These are phyloP conservation scores for Antarctomyces pellizariae DNA, from an alignment of 495 filamentous ascomycete genomes.

Conservation along the genomic window DNA sequence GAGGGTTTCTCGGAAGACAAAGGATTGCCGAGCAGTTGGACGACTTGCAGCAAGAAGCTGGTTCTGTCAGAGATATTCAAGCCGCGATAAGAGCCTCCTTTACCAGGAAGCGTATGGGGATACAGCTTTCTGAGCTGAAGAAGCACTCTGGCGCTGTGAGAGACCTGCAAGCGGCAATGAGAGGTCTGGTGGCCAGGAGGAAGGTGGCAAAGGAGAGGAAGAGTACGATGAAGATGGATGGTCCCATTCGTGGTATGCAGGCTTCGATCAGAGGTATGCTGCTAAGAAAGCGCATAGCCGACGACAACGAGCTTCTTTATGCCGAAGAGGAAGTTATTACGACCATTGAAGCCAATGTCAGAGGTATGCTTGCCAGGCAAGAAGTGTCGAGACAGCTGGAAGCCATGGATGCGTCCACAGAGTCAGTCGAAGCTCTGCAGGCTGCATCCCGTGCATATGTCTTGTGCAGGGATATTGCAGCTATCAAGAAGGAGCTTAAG, in stretches of 20 bases:
- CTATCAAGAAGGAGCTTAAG: conserved; percentile 17
- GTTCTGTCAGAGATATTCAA: conserved; percentile 34
- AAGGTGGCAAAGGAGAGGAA: conserved; percentile 26
- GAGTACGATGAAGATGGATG: conserved; percentile 23
- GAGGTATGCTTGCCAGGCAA: conserved; percentile 23
- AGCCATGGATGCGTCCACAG: conserved; percentile 10
- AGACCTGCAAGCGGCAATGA: conserved; percentile 48
- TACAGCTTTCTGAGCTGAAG: no score
- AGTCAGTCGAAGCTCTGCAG: conserved; percentile 17
- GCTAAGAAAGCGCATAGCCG: conserved; percentile 12
- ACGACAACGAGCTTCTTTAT: conserved; percentile 16
- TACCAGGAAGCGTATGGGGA: no score
- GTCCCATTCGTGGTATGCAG: conserved; percentile 34
- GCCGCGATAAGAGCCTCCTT: conserved; percentile 44
- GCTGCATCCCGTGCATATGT: conserved; percentile 27
- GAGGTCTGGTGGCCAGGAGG: conserved; percentile 31
- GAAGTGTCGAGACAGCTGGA: conserved; percentile 16
- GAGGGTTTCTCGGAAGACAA: conserved; percentile 31
- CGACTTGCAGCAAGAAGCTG: conserved; percentile 22
- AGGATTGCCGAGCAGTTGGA: conserved; percentile 26
- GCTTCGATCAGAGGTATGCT: conserved; percentile 40
- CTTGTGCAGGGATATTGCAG: conserved; percentile 18
- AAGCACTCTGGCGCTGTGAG: conserved; percentile 25
- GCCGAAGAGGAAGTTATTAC: conserved; percentile 13
- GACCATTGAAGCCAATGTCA: conserved; percentile 12